These are phyloP conservation scores for Plantago elongata DNA, from an alignment of 257 asterid species.

Conservation along the genomic window DNA sequence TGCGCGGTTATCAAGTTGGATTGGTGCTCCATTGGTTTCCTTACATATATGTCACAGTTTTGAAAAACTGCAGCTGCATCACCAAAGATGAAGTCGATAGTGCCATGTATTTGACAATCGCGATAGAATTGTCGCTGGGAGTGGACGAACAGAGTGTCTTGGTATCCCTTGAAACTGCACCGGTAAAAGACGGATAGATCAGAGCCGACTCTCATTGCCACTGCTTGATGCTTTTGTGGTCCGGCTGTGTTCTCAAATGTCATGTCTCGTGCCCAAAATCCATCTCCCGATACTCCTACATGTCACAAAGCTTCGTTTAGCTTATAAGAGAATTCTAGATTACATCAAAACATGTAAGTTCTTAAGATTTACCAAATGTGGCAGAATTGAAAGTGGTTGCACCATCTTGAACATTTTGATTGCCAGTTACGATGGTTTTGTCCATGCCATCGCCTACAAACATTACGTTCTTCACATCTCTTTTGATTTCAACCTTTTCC, in stretches of 20 bases:
- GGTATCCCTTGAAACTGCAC: constrained; percentile 68
- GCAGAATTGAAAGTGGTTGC: constrained; percentile 44
- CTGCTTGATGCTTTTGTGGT: constrained; percentile 60
- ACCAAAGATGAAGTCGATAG: constrained; percentile 67
- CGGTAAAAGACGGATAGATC: constrained; percentile 52
- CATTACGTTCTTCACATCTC: constrained; percentile 44
- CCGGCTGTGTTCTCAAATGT: constrained; percentile 72
- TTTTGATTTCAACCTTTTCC: constrained; percentile 46
- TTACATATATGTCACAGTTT: constrained; percentile 46
- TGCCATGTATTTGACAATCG: constrained; percentile 57
- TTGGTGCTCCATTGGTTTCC: constrained; percentile 51
- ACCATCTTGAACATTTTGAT: constrained; percentile 40
- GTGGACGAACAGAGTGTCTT: constrained; percentile 59
- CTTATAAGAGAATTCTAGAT: too few species aligned
- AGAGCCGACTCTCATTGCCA: constrained; percentile 48
- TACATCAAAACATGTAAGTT: too few species aligned
- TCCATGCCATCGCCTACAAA: constrained; percentile 77
- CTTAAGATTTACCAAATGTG: constrained; percentile 46
- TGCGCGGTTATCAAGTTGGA: constrained; percentile 66
- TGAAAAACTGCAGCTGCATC: constrained; percentile 55
- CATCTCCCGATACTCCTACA: constrained; percentile 53
- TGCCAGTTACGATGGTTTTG: constrained; percentile 51
- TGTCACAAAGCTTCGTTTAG: background rate
- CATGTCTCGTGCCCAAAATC: constrained; percentile 76
- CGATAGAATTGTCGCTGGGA: constrained; percentile 65